A percentile compares a stretch with the other conserved stretches of the same genome.
phyloP scores from a whole-genome alignment of 1,284 basidiomycete species.

The Cerioporus squamosus region DNA sequence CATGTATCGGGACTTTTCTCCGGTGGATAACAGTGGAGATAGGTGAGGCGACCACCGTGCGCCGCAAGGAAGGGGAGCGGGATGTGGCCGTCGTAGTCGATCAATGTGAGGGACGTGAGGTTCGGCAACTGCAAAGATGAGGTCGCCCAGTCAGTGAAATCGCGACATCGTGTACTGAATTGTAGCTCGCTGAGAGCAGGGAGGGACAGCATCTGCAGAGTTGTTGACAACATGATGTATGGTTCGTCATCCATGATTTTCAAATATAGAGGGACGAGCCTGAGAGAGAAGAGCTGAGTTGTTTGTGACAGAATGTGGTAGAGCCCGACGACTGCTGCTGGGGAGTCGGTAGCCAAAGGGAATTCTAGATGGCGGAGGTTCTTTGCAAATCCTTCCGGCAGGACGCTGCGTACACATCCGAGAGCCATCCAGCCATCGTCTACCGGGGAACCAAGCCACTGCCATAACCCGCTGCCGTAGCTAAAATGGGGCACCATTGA shows the following conservation, averaged over 20 bases:
- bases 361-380: neutral
- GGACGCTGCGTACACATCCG: no score
- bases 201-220: neutral
- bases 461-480: no score
- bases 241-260: neutral
- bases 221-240: neutral
- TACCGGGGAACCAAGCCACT: no score
- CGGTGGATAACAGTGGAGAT: neutral
- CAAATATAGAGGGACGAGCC: neutral
- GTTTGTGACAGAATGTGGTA: neutral
- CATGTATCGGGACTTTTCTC: no score
- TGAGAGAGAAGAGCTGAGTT: neutral
- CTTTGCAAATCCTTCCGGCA: no score
- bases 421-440: neutral
- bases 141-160: neutral
- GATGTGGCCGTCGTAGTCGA: neutral
- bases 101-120: neutral
- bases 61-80: neutral
- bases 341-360: neutral
- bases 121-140: neutral
- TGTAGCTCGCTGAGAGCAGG: neutral
- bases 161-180: neutral
- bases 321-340: neutral
- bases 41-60: neutral
- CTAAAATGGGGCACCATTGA: neutral